Evolutionary conservation across 495 filamentous ascomycete genomes (phyloP), one percentile per base, ranked within the genome.

Genomic region (Xylaria longipes): DNA sequence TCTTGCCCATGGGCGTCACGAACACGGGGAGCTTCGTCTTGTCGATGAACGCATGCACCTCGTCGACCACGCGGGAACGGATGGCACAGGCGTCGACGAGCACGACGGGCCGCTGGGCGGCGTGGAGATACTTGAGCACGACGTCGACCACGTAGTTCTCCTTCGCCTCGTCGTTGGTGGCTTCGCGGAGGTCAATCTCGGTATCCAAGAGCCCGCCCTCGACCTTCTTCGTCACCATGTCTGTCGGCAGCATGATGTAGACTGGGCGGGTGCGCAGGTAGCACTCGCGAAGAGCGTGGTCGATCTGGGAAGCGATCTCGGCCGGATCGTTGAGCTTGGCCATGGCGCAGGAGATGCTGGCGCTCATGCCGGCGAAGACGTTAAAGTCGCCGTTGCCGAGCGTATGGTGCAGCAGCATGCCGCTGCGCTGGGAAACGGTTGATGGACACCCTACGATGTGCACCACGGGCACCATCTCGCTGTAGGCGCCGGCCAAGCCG

Each of bases 1-100:
- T 90, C 80, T 97, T 97, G 70, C 95, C 94, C 94, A 97, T 97
- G 2, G 95, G 95, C 0, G 94, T 89, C 25, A 96, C 93, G 79
- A 96, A 97, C 0, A 91, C 91, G 9, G 94, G 95, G 12, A 97
- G 80, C 11, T 89, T 84, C 1, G 93, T 92, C 76, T 89, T 93
- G 56, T 91, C 85, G 45, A 97, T 83, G n/a, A 98, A 83, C 39
- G 91, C 89, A 65, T 91, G 90, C 14, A 93, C 89, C 78, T 97
- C 95, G 0, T 89, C 83, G 7, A 96, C 80, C 15, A 91, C 90
- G 15, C 88, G 85, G 77, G 97, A 93, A 27, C 94, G 91, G 76
- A 95, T 90, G 7, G 94, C 92, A 77, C 94, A 97, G n/a, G 93
- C 94, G 79, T 98, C 95, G 4, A 96, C 92, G 31, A 98, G 82